Conservation (phyloP, 495 filamentous ascomycete species). For the Penicillium longicatenatum region DNA sequence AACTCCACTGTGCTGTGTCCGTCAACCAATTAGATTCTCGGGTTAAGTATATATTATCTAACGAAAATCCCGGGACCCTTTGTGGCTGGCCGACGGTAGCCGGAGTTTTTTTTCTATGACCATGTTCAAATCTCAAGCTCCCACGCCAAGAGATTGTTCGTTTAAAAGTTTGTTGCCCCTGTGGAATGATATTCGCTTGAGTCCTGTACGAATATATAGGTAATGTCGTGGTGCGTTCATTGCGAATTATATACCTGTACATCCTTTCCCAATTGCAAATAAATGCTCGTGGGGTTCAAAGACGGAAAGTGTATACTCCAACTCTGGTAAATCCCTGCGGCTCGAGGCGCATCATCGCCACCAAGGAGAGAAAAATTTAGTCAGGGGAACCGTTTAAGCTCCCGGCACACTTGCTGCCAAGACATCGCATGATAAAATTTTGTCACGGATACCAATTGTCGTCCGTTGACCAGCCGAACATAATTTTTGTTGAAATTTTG, state of each 20-base stretch:
- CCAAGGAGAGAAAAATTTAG: conserved; percentile 13
- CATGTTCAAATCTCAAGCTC: background rate
- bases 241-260: too few species aligned
- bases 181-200: too few species aligned
- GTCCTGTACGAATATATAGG: too few species aligned
- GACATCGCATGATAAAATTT: conserved; percentile 6
- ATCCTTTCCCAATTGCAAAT: background rate
- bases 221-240: background rate
- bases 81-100: conserved; percentile 22
- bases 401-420: background rate
- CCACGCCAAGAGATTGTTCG: background rate
- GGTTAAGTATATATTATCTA: conserved; percentile 24
- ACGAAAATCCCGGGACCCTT: conserved; percentile 19
- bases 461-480: background rate
- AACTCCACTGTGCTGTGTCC: background rate
- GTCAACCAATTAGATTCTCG: conserved; percentile 13
- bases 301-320: background rate
- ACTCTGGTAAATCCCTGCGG: conserved; percentile 5
- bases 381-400: conserved; percentile 15
- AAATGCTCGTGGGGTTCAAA: background rate
- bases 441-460: too few species aligned
- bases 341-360: conserved; percentile 21
- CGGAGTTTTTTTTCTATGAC: conserved; percentile 13
- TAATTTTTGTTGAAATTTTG: background rate
- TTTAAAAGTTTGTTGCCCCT: background rate